Evolutionary conservation across 75 land plant genomes (phyloP), one percentile per base, ranked within the genome.

Genomic region (Gnetum montanum): DNA sequence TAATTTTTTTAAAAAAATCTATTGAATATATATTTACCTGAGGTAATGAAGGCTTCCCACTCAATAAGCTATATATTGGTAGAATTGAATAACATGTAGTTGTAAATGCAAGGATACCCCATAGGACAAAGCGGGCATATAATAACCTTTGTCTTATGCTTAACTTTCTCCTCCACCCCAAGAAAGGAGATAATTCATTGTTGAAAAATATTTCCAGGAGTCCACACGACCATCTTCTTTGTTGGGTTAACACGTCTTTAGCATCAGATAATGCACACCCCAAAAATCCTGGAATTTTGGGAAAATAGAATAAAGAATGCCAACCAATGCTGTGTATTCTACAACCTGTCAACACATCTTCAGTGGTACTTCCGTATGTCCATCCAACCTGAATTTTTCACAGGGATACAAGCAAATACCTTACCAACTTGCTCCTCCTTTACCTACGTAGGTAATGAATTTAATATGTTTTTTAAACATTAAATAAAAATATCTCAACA

Each of bases 181-280:
- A 1, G 0, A 75, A 27, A 26, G 76, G 76, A 13, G 49, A 31
- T 6, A 56, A 28, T 36, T 26, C 24, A 4, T 8, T 30, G 60
- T 50, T 46, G 23, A 61, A 28, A 0, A 73, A 26, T 33, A 69
- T 34, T 50, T 78, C 72, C 23, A 73, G 54, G 16, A 78, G 33
- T 3, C 80, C 80, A 0, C 64, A 64, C 34, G 64, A 50, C 76
- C 80, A 77, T 45, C 80, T 59, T 41, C 68, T 77, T 6, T n/a
- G 18, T 40, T 71, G 74, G 19, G 27, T 23, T 30, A 77, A 11
- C 8, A 27, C 31, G n/a, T 52, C 71, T 18, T 59, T 67, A 6
- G 53, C 55, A 8, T 38, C 50, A 0, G 49, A 4, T 1, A 76
- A 69, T 11, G 68, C 65, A 35, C 53, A 36, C 0, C 81, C 81